Evolutionary conservation across 2,329 filamentous ascomycete species (phyloP), one percentile per base, ranked within the genome.

Genomic region (Onygenales sp.): DNA sequence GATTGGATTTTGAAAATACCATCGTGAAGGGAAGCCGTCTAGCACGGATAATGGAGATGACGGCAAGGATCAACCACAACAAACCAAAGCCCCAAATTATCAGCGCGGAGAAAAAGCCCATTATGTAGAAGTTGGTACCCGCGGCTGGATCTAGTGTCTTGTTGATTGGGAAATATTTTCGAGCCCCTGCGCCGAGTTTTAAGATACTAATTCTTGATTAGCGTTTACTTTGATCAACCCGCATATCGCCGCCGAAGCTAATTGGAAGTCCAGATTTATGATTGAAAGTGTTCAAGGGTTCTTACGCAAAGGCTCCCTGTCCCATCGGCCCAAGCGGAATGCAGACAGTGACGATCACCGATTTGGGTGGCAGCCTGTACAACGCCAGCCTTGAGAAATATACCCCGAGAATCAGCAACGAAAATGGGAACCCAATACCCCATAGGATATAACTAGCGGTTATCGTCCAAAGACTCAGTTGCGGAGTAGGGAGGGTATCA

Each of bases 321-420:
- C 84, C 84, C 1, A 87, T 67, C 0, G 84, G 83, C 0, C 85
- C 84, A 1, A 87, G 71, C 1, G 85, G 85, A 0, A 88, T 70
- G 61, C 87, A 87, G 1, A 83, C 80, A 2, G 79, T 84, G 8
- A 87, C 83, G 43, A 88, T 83, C 52, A 84, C 79, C 57, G 85
- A 84, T 56, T 79, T 78, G 1, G 83, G 79, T 0, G 85, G 85
- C n/a, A 88, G 72, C 42, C 83, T 82, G 67, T 88, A 79, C 2
- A 87, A 65, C 2, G 80, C 82, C 27, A 89, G 73, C 11, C 85
- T 81, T 54, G 85, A 80, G 58, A 86, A 85, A 68, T 88, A 88
- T 47, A 88, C 78, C 4, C 80, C 81, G 42, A 87, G 74, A 6
- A 86, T 77, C 57, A 80, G 79, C 66, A 84, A 74, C 0, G 83